phyloP scores from a whole-genome alignment of 257 asterid species.

The Penstemon davidsonii region DNA sequence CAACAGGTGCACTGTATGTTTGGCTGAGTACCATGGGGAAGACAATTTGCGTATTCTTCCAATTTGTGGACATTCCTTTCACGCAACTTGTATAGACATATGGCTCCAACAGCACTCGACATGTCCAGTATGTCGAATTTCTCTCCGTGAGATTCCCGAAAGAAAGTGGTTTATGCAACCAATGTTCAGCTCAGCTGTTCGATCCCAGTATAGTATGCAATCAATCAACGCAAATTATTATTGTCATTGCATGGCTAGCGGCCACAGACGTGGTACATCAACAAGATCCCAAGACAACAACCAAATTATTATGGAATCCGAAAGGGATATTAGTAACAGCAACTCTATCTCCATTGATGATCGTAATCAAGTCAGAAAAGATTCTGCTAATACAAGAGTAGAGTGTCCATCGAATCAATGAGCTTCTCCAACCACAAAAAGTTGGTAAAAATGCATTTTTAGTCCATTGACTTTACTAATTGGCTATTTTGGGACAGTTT shows the following conservation, averaged over 20 bases:
- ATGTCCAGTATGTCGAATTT: conserved; percentile 85
- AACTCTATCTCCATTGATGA: conserved; percentile 21
- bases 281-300: conserved; percentile 33
- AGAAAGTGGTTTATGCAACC: conserved; percentile 66
- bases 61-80: conserved; percentile 73
- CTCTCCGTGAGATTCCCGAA: conserved; percentile 62
- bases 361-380: conserved; percentile 27
- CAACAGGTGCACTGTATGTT: conserved; percentile 78
- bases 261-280: conserved; percentile 27
- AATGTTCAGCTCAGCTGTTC: conserved; percentile 64
- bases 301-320: conserved; percentile 28
- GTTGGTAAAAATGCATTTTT: too few species aligned
- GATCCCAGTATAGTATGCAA: conserved; percentile 47
- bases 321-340: conserved; percentile 28
- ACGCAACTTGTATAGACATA: conserved; percentile 67
- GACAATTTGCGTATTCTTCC: conserved; percentile 71
- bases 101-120: conserved; percentile 84
- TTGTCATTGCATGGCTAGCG: conserved; percentile 39
- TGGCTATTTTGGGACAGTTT: too few species aligned
- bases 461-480: too few species aligned
- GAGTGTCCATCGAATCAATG: conserved; percentile 50
- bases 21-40: conserved; percentile 64
- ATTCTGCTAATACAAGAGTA: conserved; percentile 28
- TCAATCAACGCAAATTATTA: conserved; percentile 35
- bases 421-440: background rate